Conservation (phyloP, 1,139 yeast species). For the Geotrichum histeridarum region DNA sequence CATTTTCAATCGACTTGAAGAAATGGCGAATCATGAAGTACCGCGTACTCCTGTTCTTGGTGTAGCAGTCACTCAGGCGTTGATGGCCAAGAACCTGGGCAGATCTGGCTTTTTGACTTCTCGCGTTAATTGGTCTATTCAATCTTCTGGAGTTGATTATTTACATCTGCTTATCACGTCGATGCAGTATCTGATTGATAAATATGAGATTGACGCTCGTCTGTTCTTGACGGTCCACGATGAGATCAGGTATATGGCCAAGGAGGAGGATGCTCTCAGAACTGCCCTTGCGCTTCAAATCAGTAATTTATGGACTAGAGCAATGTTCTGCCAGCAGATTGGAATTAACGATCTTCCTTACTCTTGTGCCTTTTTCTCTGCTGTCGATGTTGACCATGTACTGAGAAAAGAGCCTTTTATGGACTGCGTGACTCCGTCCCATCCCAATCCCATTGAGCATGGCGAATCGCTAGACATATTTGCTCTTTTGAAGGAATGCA, state of each 20-base stretch:
- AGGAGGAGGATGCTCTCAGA: constrained; percentile 64
- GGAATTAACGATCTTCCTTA: constrained; percentile 90
- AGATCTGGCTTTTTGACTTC: constrained; percentile 74
- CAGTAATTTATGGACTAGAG: constrained; percentile 92
- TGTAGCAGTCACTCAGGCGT: constrained; percentile 86
- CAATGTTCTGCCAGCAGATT: constrained; percentile 88
- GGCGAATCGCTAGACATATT: constrained; percentile 73
- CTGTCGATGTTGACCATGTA: constrained; percentile 84
- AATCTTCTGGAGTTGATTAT: constrained; percentile 96
- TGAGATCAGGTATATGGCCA: constrained; percentile 78
- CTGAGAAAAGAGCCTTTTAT: constrained; percentile 83
- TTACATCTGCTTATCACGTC: constrained; percentile 77
- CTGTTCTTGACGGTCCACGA: constrained; percentile 89
- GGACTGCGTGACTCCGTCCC: constrained; percentile 89
- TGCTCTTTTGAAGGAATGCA: constrained; percentile 43
- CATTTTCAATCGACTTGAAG: constrained; percentile 81
- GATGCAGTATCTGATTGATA: constrained; percentile 73
- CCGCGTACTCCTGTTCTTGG: constrained; percentile 92
- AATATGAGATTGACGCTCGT: constrained; percentile 69
- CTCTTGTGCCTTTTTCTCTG: constrained; percentile 91
- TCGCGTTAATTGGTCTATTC: constrained; percentile 95
- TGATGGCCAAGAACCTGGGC: constrained; percentile 60
- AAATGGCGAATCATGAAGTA: constrained; percentile 74
- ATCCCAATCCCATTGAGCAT: constrained; percentile 61
- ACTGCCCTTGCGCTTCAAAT: constrained; percentile 82